Conservation (phyloP, 2,329 filamentous ascomycete species). For the Cladophialophora immunda region DNA sequence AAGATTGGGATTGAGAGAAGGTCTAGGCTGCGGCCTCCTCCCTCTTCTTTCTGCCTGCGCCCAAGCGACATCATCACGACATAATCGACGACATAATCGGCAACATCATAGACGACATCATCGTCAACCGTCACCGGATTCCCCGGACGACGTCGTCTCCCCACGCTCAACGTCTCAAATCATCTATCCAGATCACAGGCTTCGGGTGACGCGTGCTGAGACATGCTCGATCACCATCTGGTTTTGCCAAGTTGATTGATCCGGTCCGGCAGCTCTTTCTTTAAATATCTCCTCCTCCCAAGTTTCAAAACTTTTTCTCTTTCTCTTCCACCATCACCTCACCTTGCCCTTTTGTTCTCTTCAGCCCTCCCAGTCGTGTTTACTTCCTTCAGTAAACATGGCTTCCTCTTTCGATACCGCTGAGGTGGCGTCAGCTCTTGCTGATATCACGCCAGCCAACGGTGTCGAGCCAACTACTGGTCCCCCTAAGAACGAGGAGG, state of each 20-base stretch:
- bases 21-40: not conserved
- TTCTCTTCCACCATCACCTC: conserved; percentile 10
- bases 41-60: not conserved
- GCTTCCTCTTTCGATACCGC: conserved; percentile 27
- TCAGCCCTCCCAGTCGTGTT: conserved; percentile 5
- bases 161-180: conserved; percentile 5
- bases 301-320: conserved; percentile 7
- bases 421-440: conserved; percentile 23
- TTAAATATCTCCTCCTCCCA: conserved; percentile 18
- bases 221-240: not conserved
- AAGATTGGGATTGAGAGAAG: not conserved
- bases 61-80: not conserved
- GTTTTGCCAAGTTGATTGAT: not conserved
- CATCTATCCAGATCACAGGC: not conserved
- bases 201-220: not conserved
- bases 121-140: not conserved
- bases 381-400: conserved; percentile 3
- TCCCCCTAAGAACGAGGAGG: conserved; percentile 24
- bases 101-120: too few species aligned
- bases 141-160: not conserved
- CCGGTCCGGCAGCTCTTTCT: not conserved
- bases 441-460: conserved; percentile 19
- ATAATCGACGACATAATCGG: not conserved
- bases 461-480: conserved; percentile 9
- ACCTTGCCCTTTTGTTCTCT: conserved; percentile 6